phyloP scores from a whole-genome alignment of 2,329 filamentous ascomycete species.

The Nemania abortiva region DNA sequence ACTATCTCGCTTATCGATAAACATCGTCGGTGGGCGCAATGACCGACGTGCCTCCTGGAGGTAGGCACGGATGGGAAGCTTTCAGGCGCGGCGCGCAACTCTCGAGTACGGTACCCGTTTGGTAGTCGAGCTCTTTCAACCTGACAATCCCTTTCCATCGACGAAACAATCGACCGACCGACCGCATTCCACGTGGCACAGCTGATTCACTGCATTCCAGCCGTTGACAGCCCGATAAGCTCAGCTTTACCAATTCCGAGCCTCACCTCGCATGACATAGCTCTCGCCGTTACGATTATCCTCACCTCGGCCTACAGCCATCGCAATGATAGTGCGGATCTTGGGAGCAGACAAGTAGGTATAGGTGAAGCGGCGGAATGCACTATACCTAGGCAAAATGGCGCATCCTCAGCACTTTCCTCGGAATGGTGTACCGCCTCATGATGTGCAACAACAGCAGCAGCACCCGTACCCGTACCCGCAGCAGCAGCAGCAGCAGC shows the following conservation, averaged over 20 bases:
- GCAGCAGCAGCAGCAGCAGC: slow-evolving; percentile 12
- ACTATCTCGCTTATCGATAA: slow-evolving; percentile 30
- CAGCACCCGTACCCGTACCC: slow-evolving; percentile 20
- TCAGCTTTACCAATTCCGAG: neutral
- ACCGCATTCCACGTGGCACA: slow-evolving; percentile 9
- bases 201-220: slow-evolving; percentile 13
- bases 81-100: slow-evolving; percentile 34
- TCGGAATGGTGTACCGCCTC: slow-evolving; percentile 48
- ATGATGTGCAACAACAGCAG: slow-evolving; percentile 33
- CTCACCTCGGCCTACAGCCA: slow-evolving; percentile 22
- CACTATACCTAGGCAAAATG: slow-evolving; percentile 44
- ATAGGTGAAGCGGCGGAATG: slow-evolving; percentile 40
- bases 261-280: slow-evolving; percentile 26
- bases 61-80: slow-evolving; percentile 24
- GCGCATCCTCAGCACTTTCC: slow-evolving; percentile 43
- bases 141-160: slow-evolving; percentile 5
- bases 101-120: slow-evolving; percentile 4
- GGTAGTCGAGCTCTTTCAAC: slow-evolving; percentile 10
- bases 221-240: neutral
- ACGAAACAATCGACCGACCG: slow-evolving; percentile 3
- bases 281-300: slow-evolving; percentile 10
- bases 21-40: neutral
- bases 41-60: slow-evolving; percentile 5
- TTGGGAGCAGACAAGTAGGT: slow-evolving; percentile 17
- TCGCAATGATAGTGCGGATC: slow-evolving; percentile 39